Evolutionary conservation across 2,329 filamentous ascomycete species (phyloP), one percentile per base, ranked within the genome.

Genomic region (Laburnicola sp.): DNA sequence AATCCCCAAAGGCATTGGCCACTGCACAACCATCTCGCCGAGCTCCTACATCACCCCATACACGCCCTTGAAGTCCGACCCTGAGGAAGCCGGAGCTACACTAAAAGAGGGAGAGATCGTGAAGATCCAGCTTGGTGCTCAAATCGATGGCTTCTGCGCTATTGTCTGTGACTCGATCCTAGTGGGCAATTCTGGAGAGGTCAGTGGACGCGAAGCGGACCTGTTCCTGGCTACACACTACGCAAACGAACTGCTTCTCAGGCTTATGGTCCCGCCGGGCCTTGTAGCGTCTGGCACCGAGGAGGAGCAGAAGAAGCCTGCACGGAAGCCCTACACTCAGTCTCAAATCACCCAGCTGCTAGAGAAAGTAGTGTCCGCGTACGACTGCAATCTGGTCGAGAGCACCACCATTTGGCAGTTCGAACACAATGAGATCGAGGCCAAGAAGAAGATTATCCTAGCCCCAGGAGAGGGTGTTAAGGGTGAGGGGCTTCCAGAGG

Each of bases 81-180:
- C 87, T 74, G 85, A 87, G 72, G 94, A 99, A 80, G 90, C 93
- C 56, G 83, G 82, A 51, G 81, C 83, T 42, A 85, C 86, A 68
- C 82, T 99, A 65, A 89, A 96, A 79, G 82, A 87, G 45, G 88
- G 86, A 56, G 94, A 99, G 79, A 78, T 89, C 56, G 83, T 96
- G 78, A 99, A 99, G 85, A 94, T 99, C 74, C 94, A 99, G 79
- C 85, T 99, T n/a, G 94, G 94, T 70, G 94, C 94, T 45, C 94
- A 99, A 79, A 97, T 99, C 59, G 91, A 97, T 78, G 94, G 94
- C 48, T 96, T 97, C 70, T 91, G 91, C 65, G 89, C 93, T 63
- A 97, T 99, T 72, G 89, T 97, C 65, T 97, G 94, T 78, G 89
- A 97, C 76, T 96, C 91, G 53, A 82, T 97, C 62, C 75, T 97